Percentiles rank a stretch among this genome's conserved stretches.
Evolutionary conservation across 1,284 basidiomycete species (phyloP).

Genomic region (Fomitopsis schrenkii): DNA sequence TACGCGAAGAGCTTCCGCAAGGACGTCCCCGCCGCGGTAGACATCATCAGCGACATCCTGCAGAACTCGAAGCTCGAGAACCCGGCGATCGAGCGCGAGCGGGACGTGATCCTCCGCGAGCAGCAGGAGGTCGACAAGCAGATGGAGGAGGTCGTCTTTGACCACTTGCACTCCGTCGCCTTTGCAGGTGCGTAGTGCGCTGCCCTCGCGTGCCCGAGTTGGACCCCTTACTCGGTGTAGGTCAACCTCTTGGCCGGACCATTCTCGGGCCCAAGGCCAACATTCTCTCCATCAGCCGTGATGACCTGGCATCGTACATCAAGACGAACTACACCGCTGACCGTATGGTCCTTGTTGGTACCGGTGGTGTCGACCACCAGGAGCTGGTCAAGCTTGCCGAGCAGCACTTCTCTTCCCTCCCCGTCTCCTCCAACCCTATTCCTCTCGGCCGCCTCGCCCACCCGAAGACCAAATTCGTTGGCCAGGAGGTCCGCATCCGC

Average conservation of each 20-base stretch:
- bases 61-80: constrained; percentile 96
- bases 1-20: constrained; percentile 99
- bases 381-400: constrained; percentile 94
- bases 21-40: constrained; percentile 89
- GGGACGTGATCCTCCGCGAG: constrained; percentile 95
- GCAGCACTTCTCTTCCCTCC: constrained; percentile 89
- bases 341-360: constrained; percentile 97
- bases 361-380: constrained; percentile 91
- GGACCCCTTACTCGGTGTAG: constrained; percentile 33
- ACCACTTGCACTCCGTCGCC: constrained; percentile 95
- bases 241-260: constrained; percentile 92
- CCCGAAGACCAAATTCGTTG: constrained; percentile 81
- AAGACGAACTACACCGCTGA: constrained; percentile 98
- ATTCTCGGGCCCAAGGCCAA: constrained; percentile 97
- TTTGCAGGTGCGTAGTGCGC: constrained; percentile 72
- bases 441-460: constrained; percentile 80
- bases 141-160: constrained; percentile 97
- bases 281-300: constrained; percentile 93
- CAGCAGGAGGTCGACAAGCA: constrained; percentile 99
- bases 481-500: constrained; percentile 94
- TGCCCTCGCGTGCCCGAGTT: constrained; percentile 4
- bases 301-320: constrained; percentile 91
- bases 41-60: constrained; percentile 98
- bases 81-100: constrained; percentile 90
- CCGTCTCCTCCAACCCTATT: constrained; percentile 85